These are phyloP conservation scores for Pseudopithomyces maydicus DNA, from an alignment of 2,329 filamentous ascomycete genomes.

Conservation along the genomic window DNA sequence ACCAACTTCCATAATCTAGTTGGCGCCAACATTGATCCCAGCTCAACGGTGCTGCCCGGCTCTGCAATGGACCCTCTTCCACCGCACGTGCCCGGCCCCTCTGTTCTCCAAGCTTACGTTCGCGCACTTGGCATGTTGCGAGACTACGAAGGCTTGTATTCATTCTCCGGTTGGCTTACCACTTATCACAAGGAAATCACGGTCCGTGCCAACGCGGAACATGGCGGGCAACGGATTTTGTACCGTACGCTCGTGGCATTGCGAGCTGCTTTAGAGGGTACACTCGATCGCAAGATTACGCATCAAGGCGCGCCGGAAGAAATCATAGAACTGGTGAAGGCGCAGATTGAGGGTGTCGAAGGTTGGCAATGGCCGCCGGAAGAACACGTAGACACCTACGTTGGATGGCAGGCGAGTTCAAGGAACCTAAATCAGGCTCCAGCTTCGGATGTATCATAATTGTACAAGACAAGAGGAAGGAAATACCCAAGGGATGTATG, in stretches of 20 bases:
- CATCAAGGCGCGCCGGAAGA: slow-evolving; percentile 31
- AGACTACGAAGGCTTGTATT: slow-evolving; percentile 63
- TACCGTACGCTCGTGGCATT: slow-evolving; percentile 46
- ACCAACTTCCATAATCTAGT: slow-evolving; percentile 33
- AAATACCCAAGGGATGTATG: not conserved
- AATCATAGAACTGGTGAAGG: slow-evolving; percentile 35
- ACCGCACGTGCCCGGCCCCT: slow-evolving; percentile 52
- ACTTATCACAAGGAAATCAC: slow-evolving; percentile 32
- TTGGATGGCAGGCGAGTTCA: slow-evolving; percentile 13
- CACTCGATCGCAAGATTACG: slow-evolving; percentile 15
- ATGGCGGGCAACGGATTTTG: slow-evolving; percentile 31
- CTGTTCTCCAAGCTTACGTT: slow-evolving; percentile 64
- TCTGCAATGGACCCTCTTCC: slow-evolving; percentile 25
- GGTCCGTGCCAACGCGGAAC: slow-evolving; percentile 28
- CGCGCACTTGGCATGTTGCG: slow-evolving; percentile 65
- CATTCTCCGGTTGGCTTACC: slow-evolving; percentile 63
- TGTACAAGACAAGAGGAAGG: not conserved
- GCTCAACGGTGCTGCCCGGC: not conserved
- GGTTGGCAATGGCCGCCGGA: slow-evolving; percentile 52
- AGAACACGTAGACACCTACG: slow-evolving; percentile 46
- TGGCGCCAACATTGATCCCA: slow-evolving; percentile 20
- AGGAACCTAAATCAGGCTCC: slow-evolving; percentile 1
- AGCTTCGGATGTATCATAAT: not conserved
- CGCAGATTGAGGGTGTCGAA: slow-evolving; percentile 42
- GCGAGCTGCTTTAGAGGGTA: slow-evolving; percentile 48